Conservation (phyloP, 2,329 filamentous ascomycete species). For the Seiridium unicorne region DNA sequence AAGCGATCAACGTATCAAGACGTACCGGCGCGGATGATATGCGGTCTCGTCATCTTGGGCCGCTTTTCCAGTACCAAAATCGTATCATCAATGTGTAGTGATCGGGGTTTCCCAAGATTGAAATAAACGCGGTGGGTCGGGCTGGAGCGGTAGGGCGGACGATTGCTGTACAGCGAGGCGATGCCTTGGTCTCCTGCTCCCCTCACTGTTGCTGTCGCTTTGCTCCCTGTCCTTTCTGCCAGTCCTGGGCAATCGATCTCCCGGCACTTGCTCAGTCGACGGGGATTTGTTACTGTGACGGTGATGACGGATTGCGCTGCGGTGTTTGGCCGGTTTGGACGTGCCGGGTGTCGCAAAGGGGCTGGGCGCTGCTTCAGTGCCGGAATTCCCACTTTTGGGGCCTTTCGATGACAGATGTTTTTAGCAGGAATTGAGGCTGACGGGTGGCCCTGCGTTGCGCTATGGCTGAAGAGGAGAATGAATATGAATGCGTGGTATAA, state of each 20-base stretch:
- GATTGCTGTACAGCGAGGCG: neutral
- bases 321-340: neutral
- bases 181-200: neutral
- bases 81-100: constrained; percentile 26
- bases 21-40: constrained; percentile 61
- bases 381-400: neutral
- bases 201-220: no score
- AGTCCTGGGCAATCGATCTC: neutral
- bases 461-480: neutral
- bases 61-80: constrained; percentile 17
- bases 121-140: constrained; percentile 6
- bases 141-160: neutral
- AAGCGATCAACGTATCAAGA: constrained; percentile 14
- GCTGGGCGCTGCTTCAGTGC: neutral
- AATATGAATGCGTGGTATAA: neutral
- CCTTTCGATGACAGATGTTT: neutral
- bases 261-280: neutral
- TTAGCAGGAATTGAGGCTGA: neutral
- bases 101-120: constrained; percentile 16
- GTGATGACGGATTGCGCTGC: neutral
- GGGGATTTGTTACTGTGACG: neutral
- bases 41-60: constrained; percentile 56
- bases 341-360: neutral
- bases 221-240: neutral
- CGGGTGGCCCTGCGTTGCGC: neutral